Evolutionary conservation across 257 asterid genomes (phyloP), one percentile per base, ranked within the genome.

Genomic region (Coffea canephora): DNA sequence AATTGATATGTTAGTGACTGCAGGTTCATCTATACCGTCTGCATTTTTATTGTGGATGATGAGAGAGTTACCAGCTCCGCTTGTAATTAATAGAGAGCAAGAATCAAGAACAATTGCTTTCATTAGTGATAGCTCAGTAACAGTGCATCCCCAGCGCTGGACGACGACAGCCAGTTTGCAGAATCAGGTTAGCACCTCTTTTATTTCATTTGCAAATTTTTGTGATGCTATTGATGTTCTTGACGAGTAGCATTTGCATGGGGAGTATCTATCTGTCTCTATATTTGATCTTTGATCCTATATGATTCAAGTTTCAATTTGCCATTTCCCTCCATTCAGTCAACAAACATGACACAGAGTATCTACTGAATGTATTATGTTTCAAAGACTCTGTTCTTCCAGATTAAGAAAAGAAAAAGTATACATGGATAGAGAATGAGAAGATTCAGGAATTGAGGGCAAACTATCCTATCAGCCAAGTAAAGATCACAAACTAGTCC

Each of bases 21-120:
- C 88, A 93, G 99, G 99, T 83, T 88, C 98, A 74, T 93, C 98
- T 13, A 86, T 95, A 81, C 99, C 99, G 46, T 92, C 99, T 9
- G 93, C 89, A 12, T 91, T 91, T 73, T 85, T 95, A 48, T 78
- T 95, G 67, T 88, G 90, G 87, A 92, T 95, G 91, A 95, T 95
- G 99, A 93, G 90, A 86, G 99, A 95, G 84, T 70, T 95, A 54
- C 99, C 99, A 59, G 93, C 94, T 69, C 92, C 87, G 8, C 79
- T 82, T 25, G 77, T 86, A 79, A 83, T 82, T 49, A 84, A 80
- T 68, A 78, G 91, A 73, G 84, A 74, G 72, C 88, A 88, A 84
- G 96, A 90, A 78, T 86, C 96, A 23, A 87, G 87, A 84, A 91
- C 90, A 31, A 86, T 92, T 70, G 85, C 97, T 61, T 95, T 89